Percentiles rank a stretch among this genome's conserved stretches.
phyloP scores from a whole-genome alignment of 441 rosid species.

The Metrosideros polymorpha region DNA sequence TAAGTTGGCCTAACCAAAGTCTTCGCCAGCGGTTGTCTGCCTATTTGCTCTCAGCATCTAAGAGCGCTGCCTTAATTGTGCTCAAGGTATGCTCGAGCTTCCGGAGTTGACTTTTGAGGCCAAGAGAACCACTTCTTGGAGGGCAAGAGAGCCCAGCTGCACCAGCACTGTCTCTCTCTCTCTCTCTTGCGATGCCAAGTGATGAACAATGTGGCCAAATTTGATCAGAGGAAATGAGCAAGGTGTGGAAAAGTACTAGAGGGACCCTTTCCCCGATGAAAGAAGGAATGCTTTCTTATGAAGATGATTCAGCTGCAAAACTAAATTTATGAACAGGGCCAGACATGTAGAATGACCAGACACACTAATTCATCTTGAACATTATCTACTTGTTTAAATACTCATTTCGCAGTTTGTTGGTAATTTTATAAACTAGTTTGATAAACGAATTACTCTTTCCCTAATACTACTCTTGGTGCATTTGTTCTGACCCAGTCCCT shows the following conservation, averaged over 20 bases:
- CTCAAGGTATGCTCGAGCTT: background rate
- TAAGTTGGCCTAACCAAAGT: background rate
- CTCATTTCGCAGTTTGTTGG: background rate
- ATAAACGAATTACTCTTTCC: background rate
- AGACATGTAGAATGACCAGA: background rate
- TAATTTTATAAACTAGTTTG: background rate
- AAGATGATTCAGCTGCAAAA: background rate
- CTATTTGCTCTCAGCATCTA: background rate
- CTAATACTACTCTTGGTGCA: background rate
- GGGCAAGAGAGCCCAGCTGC: background rate
- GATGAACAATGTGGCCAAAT: background rate
- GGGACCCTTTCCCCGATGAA: background rate
- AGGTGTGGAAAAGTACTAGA: background rate
- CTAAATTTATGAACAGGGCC: background rate
- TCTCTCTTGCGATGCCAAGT: background rate
- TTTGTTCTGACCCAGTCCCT: background rate
- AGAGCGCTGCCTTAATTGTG: background rate
- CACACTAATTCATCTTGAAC: background rate
- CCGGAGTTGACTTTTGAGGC: background rate
- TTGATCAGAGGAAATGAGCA: background rate
- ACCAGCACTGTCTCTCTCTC: no score
- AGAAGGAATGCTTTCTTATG: background rate
- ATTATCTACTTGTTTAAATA: background rate
- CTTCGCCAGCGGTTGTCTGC: background rate
- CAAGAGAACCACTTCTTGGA: background rate